Conservation (phyloP, 2,329 filamentous ascomycete genomes). For the Beauveria brongniartii region DNA sequence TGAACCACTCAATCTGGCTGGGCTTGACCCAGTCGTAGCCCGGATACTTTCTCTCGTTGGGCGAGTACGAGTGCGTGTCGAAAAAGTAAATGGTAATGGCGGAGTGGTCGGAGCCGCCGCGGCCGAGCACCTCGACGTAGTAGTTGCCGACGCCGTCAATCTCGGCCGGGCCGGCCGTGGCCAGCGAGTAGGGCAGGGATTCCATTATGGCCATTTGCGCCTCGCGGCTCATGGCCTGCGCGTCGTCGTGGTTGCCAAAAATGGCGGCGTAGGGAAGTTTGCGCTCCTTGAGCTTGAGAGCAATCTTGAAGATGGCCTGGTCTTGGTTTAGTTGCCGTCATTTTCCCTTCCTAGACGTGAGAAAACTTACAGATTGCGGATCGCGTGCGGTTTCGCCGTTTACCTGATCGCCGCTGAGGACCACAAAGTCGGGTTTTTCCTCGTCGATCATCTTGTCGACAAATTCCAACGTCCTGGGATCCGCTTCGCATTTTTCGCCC, state of each 20-base stretch:
- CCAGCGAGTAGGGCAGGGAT: slow-evolving; percentile 80
- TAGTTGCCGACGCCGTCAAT: slow-evolving; percentile 94
- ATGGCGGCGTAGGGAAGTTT: slow-evolving; percentile 90
- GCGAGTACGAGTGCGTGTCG: slow-evolving; percentile 87
- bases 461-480: slow-evolving; percentile 86
- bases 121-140: slow-evolving; percentile 79
- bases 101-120: slow-evolving; percentile 71
- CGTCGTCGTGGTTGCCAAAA: slow-evolving; percentile 96
- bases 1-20: slow-evolving; percentile 93
- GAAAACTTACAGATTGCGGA: slow-evolving; percentile 62
- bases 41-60: slow-evolving; percentile 77
- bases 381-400: slow-evolving; percentile 91
- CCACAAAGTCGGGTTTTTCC: slow-evolving; percentile 86
- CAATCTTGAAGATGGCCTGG: slow-evolving; percentile 83
- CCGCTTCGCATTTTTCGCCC: slow-evolving; percentile 78
- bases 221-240: slow-evolving; percentile 67
- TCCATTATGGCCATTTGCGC: slow-evolving; percentile 82
- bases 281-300: slow-evolving; percentile 72
- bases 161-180: slow-evolving; percentile 71
- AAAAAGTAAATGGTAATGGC: slow-evolving; percentile 92
- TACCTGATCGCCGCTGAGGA: slow-evolving; percentile 88
- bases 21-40: slow-evolving; percentile 98
- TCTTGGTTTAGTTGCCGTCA: slow-evolving; percentile 16
- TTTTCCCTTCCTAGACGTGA: neutral
- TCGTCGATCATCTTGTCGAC: slow-evolving; percentile 76